Base-by-base conservation (phyloP, 495 filamentous ascomycete species). In the Aspergillus sparsus region DNA sequence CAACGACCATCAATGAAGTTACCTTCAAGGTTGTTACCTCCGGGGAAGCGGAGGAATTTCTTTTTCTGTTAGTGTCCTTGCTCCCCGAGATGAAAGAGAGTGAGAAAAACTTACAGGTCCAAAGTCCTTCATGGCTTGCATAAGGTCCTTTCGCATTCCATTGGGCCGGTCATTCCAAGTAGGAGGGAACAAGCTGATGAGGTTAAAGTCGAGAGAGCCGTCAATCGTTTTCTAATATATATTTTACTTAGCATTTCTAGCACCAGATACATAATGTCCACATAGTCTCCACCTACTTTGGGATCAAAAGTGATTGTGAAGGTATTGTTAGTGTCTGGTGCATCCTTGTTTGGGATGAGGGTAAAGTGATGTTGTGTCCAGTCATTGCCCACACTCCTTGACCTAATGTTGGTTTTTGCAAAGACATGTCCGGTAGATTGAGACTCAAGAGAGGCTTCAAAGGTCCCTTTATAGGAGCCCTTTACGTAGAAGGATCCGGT, bases 101-200 rank as follows among this genome's bases (percentile, higher is more conserved):
- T 74, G 44, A 84, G 76, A 6, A 79, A 82, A 11, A 89, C 68
- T 34, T 34, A 51, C 49, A 12, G 49, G 49, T n/a, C 21, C 49
- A 51, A 51, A 51, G 49, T 51, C 32, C 18, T 51, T 51, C 49
- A 51, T 51, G 11, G 49, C 49, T n/a, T 51, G 49, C 49, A 51
- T 51, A 7, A 51, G 49, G 61, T 89, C 85, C 8, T 75, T 68
- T 10, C 86, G 73, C 62, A 89, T 62, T 0, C 87, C 87, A 63
- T 90, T 89, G 18, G 74, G 67, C 51, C 63, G 51, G 10, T 32
- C 36, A 31, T 71, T 53, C 51, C 60, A 89, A 6, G 86, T 89
- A 5, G 85, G 85, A 2, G 85, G 86, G 63, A 89, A 90, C 31
- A 90, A 62, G 35, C 81, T 81, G 57, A 89, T 84, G 36, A 91